phyloP scores from a whole-genome alignment of 2,329 filamentous ascomycete genomes.

The Triangularia verruculosa region DNA sequence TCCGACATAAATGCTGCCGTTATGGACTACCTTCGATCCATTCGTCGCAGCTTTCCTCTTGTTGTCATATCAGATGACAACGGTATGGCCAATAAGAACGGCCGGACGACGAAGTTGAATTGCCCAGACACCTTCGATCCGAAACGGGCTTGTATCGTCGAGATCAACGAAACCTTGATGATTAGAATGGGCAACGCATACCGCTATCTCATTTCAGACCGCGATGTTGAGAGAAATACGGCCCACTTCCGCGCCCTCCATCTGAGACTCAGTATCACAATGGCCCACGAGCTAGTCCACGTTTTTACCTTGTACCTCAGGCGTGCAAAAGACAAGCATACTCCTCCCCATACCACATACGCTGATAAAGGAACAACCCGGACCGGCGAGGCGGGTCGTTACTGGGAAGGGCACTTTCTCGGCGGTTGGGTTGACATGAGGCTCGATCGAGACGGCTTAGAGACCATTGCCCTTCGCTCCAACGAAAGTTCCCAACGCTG shows the following conservation, averaged over 20 bases:
- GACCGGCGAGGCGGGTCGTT: conserved; percentile 12
- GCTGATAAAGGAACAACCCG: not conserved
- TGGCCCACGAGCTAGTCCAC: conserved; percentile 15
- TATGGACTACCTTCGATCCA: not conserved
- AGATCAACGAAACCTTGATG: conserved; percentile 7
- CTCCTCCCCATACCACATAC: conserved; percentile 6
- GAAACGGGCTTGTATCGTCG: not conserved
- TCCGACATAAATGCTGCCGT: not conserved
- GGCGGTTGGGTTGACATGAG: conserved; percentile 12
- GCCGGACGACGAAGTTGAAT: conserved; percentile 12
- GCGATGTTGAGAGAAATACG: not conserved
- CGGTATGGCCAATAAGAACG: conserved; percentile 10
- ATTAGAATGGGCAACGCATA: not conserved
- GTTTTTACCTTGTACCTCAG: conserved; percentile 2
- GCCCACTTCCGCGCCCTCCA: conserved; percentile 8
- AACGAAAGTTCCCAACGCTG: not conserved
- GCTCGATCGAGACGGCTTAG: conserved; percentile 1
- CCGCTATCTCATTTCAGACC: not conserved
- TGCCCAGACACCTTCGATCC: not conserved
- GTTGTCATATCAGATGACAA: conserved; percentile 2
- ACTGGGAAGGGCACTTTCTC: conserved; percentile 9
- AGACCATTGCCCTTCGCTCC: conserved; percentile 2
- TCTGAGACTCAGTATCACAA: conserved; percentile 6
- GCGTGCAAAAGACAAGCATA: not conserved
- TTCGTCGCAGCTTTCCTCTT: conserved; percentile 8